Base-by-base conservation (phyloP, 805 yeast species). In the Pichia pseudocactophila region DNA sequence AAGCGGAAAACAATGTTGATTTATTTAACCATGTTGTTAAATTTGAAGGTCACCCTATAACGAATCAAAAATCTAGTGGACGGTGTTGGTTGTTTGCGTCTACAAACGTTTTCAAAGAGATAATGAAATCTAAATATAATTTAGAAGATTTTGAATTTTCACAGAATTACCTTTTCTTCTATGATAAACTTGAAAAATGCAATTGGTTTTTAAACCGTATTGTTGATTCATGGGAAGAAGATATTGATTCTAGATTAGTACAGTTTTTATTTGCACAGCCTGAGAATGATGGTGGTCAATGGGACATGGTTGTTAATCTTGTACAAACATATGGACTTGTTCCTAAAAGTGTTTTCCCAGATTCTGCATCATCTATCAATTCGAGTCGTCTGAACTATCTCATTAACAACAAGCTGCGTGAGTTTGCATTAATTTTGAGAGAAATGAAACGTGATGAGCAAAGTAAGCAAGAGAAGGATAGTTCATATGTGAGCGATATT, bases 61-160 rank as follows among this genome's bases (percentile, higher is more conserved):
- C 85, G 38, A 78, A 82, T 63, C 96, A 86, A 64, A 73, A 74
- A 53, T 65, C 78, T 8, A 76, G 86, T 18, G 96, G 95, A 19
- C 69, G 95, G 58, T 86, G 96, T 64, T 86, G 95, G 95, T 70
- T 86, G 47, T 87, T 87, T 64, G 95, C 95, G 10, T 75, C 90
- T 0, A 76, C 86, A 39, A 87, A 86, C 53, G 79, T 82, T 31
- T 69, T 85, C 56, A 74, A 95, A 52, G 68, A 80, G 47, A 73
- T 72, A 38, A 75, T 83, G 36, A 78, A 80, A 58, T 65, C 73
- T 51, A 73, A 73, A 56, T 75, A 78, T 62, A 75, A 80, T 54
- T 61, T 87, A 51, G 76, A 77, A 46, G 69, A 70, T 46, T 80
- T 86, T 61, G 90, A 85, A 64, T 66, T 87, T 40, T 82, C 94